Evolutionary conservation across 768 basidiomycete species (phyloP), one percentile per base, ranked within the genome.

Genomic region (Pleurotus giganteus): DNA sequence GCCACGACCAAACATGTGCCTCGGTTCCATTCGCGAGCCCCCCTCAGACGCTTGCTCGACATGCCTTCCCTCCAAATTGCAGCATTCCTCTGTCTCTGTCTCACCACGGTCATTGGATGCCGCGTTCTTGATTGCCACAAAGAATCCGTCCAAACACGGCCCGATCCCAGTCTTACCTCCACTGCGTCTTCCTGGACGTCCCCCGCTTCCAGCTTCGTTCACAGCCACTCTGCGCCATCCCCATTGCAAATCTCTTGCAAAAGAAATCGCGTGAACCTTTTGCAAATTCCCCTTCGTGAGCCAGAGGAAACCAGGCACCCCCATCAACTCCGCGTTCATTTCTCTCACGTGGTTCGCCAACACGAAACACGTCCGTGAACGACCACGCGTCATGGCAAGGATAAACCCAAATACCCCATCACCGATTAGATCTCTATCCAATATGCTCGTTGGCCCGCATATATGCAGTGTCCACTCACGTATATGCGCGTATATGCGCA

Each of bases 101-200:
- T 53, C 64, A 63, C 63, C 55, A 45, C 65, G 65, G 65, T 47
- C 64, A 65, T 56, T 49, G 36, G 41, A 58, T 43, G 59, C 65
- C 65, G 65, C 21, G 21, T 42, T 15, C 21, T 42, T 57, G 43
- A 42, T 57, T 55, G 46, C 58, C 47, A 43, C 45, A 31, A 53
- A 51, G 49, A 43, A 57, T 46, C 51, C 34, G 49, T 36, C 42
- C 39, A 28, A 17, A 44, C 23, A 21, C 53, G 53, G 53, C 28
- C 53, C 42, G 53, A 32, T 28, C 44, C n/a, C 23, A 46, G n/a
- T 47, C 13, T 28, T 13, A 21, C 24, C 15, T 15, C 29, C 32
- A 32, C 27, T 26, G 4, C 19, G 21, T 19, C 13, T 7, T 34
- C 44, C 44, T 23, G 44, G 21, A 23, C 44, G 39, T 45, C 23